Percentiles rank a stretch among this genome's conserved stretches.
Conservation (phyloP, 345 rosid species). For the Euphorbia pulcherrima region DNA sequence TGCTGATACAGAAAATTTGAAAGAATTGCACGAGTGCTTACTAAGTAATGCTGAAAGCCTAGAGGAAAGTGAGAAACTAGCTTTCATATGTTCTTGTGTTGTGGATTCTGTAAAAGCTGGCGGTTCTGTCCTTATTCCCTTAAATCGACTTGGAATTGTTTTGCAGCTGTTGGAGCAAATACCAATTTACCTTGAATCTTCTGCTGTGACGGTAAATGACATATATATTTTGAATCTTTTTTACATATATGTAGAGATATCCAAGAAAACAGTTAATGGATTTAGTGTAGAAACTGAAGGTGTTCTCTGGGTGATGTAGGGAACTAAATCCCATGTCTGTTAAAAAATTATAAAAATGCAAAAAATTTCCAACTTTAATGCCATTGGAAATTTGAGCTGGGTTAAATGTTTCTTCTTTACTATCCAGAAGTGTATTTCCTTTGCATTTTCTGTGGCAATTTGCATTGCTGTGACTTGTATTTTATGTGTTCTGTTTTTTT, state of each 20-base stretch:
- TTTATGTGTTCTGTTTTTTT: not conserved
- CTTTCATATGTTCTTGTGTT: slow-evolving; percentile 57
- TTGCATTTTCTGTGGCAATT: not conserved
- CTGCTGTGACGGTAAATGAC: slow-evolving; percentile 38
- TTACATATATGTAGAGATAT: not conserved
- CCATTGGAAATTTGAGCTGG: not conserved
- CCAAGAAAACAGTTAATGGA: not conserved
- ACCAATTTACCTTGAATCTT: slow-evolving; percentile 45
- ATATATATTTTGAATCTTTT: not conserved
- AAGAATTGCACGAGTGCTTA: slow-evolving; percentile 36
- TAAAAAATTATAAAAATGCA: not conserved
- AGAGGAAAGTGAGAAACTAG: slow-evolving; percentile 67
- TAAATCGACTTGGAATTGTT: slow-evolving; percentile 48
- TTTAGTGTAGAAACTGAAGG: not conserved
- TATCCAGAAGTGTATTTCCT: not conserved
- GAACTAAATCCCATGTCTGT: not conserved
- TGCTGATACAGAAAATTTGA: slow-evolving; percentile 28
- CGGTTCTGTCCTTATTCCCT: slow-evolving; percentile 71
- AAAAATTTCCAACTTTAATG: not conserved
- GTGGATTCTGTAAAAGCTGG: slow-evolving; percentile 61
- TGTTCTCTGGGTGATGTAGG: not conserved
- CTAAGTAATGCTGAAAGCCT: slow-evolving; percentile 35
- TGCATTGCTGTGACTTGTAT: not conserved
- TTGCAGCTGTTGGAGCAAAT: slow-evolving; percentile 68
- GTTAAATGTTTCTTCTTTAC: not conserved